Conservation (phyloP, 257 asterid genomes). For the Petrea volubilis region DNA sequence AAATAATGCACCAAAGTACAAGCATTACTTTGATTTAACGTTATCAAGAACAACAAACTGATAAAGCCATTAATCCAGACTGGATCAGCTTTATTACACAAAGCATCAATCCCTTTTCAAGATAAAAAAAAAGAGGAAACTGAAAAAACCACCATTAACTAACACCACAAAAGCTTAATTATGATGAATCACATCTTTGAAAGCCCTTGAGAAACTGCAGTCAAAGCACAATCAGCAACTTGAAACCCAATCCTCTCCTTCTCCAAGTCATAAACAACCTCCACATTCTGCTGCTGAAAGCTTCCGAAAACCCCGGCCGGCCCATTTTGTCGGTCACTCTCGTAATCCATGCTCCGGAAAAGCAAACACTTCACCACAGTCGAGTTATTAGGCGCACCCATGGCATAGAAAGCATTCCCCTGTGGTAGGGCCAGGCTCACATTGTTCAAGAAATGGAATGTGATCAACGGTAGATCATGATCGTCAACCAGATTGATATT, state of each 20-base stretch:
- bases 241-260: slow-evolving; percentile 69
- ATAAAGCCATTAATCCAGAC: slow-evolving; percentile 10
- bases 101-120: neutral
- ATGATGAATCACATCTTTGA: slow-evolving; percentile 20
- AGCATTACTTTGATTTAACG: neutral
- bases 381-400: slow-evolving; percentile 56
- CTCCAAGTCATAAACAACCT: slow-evolving; percentile 77
- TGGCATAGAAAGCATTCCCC: slow-evolving; percentile 61
- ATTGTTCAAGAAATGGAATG: slow-evolving; percentile 64
- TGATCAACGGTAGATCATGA: slow-evolving; percentile 52
- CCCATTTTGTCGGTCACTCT: slow-evolving; percentile 29
- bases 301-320: slow-evolving; percentile 80
- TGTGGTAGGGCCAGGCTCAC: slow-evolving; percentile 50
- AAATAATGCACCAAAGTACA: slow-evolving; percentile 10
- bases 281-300: slow-evolving; percentile 73
- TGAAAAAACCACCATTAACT: neutral
- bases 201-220: slow-evolving; percentile 48
- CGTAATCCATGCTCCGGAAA: slow-evolving; percentile 65
- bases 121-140: too few species aligned
- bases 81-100: neutral
- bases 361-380: slow-evolving; percentile 62
- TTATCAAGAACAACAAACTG: neutral
- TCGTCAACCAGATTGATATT: slow-evolving; percentile 30
- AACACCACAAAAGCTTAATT: neutral
- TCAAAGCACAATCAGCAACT: slow-evolving; percentile 55